Conservation (phyloP, 2,329 filamentous ascomycete species). For the Fusarium tupiense region DNA sequence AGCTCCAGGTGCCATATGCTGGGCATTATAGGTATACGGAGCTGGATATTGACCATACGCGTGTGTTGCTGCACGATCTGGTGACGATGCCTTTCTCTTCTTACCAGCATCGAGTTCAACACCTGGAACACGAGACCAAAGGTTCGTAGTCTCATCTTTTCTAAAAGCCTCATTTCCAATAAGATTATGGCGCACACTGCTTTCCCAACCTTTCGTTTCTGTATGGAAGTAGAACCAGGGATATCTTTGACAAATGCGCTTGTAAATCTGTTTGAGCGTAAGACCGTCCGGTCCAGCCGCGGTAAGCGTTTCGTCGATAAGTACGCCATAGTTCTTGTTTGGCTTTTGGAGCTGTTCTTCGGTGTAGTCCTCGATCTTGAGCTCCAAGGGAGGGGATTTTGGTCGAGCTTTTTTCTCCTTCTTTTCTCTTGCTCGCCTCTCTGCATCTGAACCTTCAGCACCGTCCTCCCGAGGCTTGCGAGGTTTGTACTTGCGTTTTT, state of each 20-base stretch:
- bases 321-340: conserved; percentile 69
- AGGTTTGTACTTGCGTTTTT: conserved; percentile 74
- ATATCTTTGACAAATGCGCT: conserved; percentile 66
- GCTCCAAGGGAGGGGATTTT: conserved; percentile 68
- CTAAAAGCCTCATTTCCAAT: conserved; percentile 70
- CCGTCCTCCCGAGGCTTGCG: conserved; percentile 67
- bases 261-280: conserved; percentile 71
- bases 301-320: conserved; percentile 68
- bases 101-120: conserved; percentile 69
- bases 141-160: conserved; percentile 65
- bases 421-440: conserved; percentile 65
- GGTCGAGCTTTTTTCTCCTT: conserved; percentile 68
- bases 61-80: conserved; percentile 57
- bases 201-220: conserved; percentile 73
- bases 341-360: conserved; percentile 68
- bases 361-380: conserved; percentile 65
- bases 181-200: conserved; percentile 71
- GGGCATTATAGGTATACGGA: conserved; percentile 48
- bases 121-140: conserved; percentile 67
- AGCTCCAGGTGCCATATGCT: conserved; percentile 48
- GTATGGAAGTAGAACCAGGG: conserved; percentile 69
- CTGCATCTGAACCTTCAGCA: conserved; percentile 65
- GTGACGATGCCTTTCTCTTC: conserved; percentile 66
- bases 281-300: conserved; percentile 64
- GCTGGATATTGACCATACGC: conserved; percentile 49